phyloP scores from a whole-genome alignment of 2,329 filamentous ascomycete species.

The Fusarium sp. region DNA sequence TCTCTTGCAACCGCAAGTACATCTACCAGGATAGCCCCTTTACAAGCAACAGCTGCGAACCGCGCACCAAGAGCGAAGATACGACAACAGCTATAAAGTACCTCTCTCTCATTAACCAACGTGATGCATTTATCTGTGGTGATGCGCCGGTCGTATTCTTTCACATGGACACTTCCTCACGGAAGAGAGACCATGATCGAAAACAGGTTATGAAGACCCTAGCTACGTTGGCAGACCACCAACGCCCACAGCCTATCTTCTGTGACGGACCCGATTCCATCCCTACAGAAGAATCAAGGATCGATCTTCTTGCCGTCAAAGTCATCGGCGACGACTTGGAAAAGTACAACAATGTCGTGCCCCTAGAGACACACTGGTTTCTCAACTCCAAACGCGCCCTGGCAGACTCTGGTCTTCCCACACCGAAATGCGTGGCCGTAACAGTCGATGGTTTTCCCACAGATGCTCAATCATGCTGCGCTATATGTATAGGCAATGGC shows the following conservation, averaged over 20 bases:
- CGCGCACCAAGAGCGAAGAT: constrained; percentile 25
- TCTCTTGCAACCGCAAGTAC: constrained; percentile 53
- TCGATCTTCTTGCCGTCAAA: constrained; percentile 46
- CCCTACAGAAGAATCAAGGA: constrained; percentile 42
- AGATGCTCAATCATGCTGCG: constrained; percentile 42
- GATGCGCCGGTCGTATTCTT: constrained; percentile 48
- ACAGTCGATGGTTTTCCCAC: constrained; percentile 40
- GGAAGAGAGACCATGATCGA: constrained; percentile 44
- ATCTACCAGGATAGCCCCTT: constrained; percentile 53
- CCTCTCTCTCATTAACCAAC: constrained; percentile 52
- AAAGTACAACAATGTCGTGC: constrained; percentile 44
- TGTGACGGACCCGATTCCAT: constrained; percentile 45
- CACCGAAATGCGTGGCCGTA: constrained; percentile 46
- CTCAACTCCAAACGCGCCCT: constrained; percentile 54
- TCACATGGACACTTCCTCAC: constrained; percentile 40
- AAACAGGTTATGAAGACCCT: constrained; percentile 49
- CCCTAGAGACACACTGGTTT: constrained; percentile 51
- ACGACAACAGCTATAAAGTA: constrained; percentile 50
- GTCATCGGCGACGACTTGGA: constrained; percentile 48
- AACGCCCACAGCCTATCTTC: constrained; percentile 51
- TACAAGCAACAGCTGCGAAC: constrained; percentile 38
- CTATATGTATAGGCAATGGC: constrained; percentile 31
- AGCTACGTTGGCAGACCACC: constrained; percentile 43
- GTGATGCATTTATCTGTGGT: constrained; percentile 52
- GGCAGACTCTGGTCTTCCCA: constrained; percentile 51